Evolutionary conservation across 2,329 filamentous ascomycete genomes (phyloP).

Genomic region (Colletotrichum sp.): DNA sequence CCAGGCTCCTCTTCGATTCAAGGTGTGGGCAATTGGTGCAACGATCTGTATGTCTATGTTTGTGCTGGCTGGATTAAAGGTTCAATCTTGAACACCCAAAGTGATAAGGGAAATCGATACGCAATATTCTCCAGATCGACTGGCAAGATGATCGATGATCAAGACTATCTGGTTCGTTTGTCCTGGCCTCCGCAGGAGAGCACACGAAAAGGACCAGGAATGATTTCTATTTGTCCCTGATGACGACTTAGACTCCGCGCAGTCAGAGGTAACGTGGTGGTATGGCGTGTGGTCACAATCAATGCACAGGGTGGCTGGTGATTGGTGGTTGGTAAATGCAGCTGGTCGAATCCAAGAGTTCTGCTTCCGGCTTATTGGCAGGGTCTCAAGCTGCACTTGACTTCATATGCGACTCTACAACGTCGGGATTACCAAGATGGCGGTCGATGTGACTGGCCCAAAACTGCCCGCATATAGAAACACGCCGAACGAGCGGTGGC

Average conservation of each 20-base stretch:
- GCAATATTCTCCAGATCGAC: neutral
- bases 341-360: neutral
- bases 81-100: fast-evolving
- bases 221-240: neutral
- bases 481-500: neutral
- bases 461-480: neutral
- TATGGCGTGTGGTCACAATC: neutral
- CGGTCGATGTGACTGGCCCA: neutral
- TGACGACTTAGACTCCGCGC: neutral
- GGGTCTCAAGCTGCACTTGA: neutral
- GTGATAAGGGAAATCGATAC: neutral
- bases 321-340: neutral
- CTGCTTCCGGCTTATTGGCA: neutral
- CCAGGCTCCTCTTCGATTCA: neutral
- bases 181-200: neutral
- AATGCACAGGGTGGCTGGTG: neutral
- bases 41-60: neutral
- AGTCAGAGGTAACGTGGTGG: neutral
- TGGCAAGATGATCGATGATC: neutral
- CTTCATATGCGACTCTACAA: neutral
- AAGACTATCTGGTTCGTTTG: neutral
- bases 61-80: neutral
- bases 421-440: neutral
- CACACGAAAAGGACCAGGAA: neutral
- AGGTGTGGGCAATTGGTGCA: neutral